Evolutionary conservation across 1,284 basidiomycete genomes (phyloP).

Genomic region (Papiliotrema terrestris): DNA sequence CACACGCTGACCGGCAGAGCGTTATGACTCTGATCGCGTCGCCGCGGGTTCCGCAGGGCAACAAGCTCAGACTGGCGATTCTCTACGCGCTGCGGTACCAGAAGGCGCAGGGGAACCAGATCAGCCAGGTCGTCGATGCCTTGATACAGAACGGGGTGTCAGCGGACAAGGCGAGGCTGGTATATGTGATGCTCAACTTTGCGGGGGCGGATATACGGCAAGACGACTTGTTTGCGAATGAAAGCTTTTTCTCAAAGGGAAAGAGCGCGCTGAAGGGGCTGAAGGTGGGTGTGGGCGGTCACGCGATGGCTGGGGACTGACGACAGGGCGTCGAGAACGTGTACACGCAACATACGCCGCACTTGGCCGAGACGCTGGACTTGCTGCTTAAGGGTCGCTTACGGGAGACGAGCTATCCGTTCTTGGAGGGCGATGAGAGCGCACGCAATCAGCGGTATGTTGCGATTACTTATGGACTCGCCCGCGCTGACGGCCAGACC

Average conservation of each 20-base stretch:
- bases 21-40: conserved; percentile 73
- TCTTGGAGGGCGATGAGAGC: conserved; percentile 63
- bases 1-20: conserved; percentile 53
- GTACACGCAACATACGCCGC: conserved; percentile 96
- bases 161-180: conserved; percentile 79
- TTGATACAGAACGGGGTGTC: conserved; percentile 77
- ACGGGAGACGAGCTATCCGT: conserved; percentile 86
- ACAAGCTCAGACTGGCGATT: conserved; percentile 90
- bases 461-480: neutral
- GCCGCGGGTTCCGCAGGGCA: conserved; percentile 64
- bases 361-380: conserved; percentile 88
- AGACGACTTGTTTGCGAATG: conserved; percentile 95
- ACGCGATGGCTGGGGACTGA: neutral
- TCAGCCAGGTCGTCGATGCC: conserved; percentile 75
- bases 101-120: conserved; percentile 79
- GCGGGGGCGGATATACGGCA: conserved; percentile 95
- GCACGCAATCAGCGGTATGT: conserved; percentile 40
- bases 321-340: conserved; percentile 94
- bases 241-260: conserved; percentile 90
- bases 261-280: conserved; percentile 92
- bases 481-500: conserved; percentile 56
- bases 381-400: conserved; percentile 80
- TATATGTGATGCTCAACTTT: conserved; percentile 89
- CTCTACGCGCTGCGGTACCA: conserved; percentile 94
- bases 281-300: conserved; percentile 57